Evolutionary conservation across 1,139 yeast species (phyloP).

Genomic region (Scheffersomyces titani): DNA sequence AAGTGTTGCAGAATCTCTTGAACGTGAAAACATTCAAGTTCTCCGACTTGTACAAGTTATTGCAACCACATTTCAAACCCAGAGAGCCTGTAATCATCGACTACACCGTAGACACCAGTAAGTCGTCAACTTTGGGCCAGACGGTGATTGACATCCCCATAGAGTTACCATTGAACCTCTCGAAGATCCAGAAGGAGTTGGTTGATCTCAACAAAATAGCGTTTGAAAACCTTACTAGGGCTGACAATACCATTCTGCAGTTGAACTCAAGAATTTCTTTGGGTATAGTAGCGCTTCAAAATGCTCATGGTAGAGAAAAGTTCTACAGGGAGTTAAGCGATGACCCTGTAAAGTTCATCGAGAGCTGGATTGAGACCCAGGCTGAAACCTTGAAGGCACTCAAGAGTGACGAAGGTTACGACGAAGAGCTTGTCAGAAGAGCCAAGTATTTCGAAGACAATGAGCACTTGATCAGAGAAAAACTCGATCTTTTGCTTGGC

Average conservation of each 20-base stretch:
- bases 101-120: slow-evolving; percentile 73
- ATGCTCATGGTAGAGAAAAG: slow-evolving; percentile 45
- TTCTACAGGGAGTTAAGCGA: slow-evolving; percentile 74
- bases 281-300: slow-evolving; percentile 67
- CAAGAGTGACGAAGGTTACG: slow-evolving; percentile 85
- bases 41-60: slow-evolving; percentile 71
- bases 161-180: slow-evolving; percentile 52
- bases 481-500: slow-evolving; percentile 69
- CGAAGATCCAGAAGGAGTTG: slow-evolving; percentile 38
- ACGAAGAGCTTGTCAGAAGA: slow-evolving; percentile 86
- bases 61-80: slow-evolving; percentile 64
- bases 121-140: slow-evolving; percentile 80
- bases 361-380: slow-evolving; percentile 73
- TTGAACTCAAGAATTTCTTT: slow-evolving; percentile 62
- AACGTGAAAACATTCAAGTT: slow-evolving; percentile 57
- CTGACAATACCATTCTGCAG: slow-evolving; percentile 54
- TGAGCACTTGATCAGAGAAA: slow-evolving; percentile 63
- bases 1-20: slow-evolving; percentile 58
- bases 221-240: slow-evolving; percentile 38
- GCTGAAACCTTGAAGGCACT: slow-evolving; percentile 74
- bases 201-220: slow-evolving; percentile 40
- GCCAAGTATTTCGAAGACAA: slow-evolving; percentile 81
- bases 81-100: slow-evolving; percentile 76
- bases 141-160: slow-evolving; percentile 73
- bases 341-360: slow-evolving; percentile 75